Conservation (phyloP, 1,284 basidiomycete species). For the Paramarasmius palmivorus region DNA sequence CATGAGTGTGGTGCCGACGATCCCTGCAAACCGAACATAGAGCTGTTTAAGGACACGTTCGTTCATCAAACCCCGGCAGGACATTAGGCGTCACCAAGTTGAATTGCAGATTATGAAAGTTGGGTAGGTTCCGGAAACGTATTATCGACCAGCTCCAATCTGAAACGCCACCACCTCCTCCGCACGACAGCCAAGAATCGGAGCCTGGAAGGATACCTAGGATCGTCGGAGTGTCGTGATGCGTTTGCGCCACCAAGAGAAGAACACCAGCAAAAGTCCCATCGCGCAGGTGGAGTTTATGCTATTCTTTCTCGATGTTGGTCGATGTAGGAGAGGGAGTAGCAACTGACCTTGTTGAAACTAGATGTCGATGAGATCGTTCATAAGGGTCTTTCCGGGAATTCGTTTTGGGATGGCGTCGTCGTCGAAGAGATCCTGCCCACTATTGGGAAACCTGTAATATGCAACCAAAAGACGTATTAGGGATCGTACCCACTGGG, state of each 20-base stretch:
- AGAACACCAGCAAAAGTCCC: too few relatives aligned
- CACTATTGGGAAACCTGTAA: background rate
- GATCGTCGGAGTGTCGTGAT: conserved; percentile 2
- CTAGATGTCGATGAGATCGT: too few relatives aligned
- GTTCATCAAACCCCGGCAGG: background rate
- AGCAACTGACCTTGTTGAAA: too few relatives aligned
- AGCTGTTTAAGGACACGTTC: conserved; percentile 31
- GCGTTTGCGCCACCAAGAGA: background rate
- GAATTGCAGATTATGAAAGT: conserved; percentile 62
- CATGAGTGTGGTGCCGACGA: conserved; percentile 69
- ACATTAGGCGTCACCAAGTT: conserved; percentile 33
- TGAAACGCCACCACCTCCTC: conserved; percentile 73
- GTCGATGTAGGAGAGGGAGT: too few relatives aligned
- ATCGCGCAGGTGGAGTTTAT: too few relatives aligned
- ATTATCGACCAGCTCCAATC: conserved; percentile 48
- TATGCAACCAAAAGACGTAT: too few relatives aligned
- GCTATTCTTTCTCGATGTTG: too few relatives aligned
- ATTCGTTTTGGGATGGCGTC: too few relatives aligned
- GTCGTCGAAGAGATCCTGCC: too few relatives aligned
- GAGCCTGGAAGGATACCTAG: background rate
- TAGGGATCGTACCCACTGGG: too few relatives aligned
- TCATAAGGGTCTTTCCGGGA: too few relatives aligned
- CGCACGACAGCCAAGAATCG: conserved; percentile 52
- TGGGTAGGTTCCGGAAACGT: conserved; percentile 48
- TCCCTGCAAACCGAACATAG: conserved; percentile 50